Percentiles rank a stretch among this genome's conserved stretches.
phyloP scores from a whole-genome alignment of 495 filamentous ascomycete genomes.

The Podospora fimiseda region DNA sequence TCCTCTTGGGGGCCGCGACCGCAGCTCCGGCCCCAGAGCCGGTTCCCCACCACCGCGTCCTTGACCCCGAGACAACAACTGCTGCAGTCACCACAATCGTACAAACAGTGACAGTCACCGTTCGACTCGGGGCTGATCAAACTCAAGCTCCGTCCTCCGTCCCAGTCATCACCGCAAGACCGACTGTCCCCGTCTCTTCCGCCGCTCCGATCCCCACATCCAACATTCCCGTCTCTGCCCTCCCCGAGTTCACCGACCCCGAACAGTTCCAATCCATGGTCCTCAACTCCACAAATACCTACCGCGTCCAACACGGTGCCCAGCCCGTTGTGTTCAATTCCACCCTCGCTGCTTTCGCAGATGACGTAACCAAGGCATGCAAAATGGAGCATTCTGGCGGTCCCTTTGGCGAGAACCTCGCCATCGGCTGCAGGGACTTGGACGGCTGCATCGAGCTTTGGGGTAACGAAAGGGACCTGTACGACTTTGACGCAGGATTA shows the following conservation, averaged over 20 bases:
- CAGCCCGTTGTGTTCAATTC: slow-evolving; percentile 57
- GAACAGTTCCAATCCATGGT: slow-evolving; percentile 49
- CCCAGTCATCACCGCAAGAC: too few species aligned
- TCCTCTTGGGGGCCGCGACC: too few species aligned
- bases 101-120: background rate
- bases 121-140: background rate
- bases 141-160: too few species aligned
- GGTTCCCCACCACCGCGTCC: background rate
- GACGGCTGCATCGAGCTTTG: slow-evolving; percentile 57
- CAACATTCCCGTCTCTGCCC: background rate
- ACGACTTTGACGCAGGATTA: slow-evolving; percentile 50
- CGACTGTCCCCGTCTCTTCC: background rate
- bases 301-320: slow-evolving; percentile 60
- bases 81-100: background rate
- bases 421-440: slow-evolving; percentile 57
- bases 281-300: slow-evolving; percentile 61
- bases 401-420: slow-evolving; percentile 74
- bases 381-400: slow-evolving; percentile 58
- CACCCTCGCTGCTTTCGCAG: slow-evolving; percentile 52
- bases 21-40: too few species aligned
- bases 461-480: slow-evolving; percentile 56
- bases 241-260: slow-evolving; percentile 38
- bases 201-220: background rate
- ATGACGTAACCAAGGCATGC: slow-evolving; percentile 36
- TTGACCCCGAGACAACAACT: too few species aligned